Evolutionary conservation across 352 stramenopile species (phyloP).

Genomic region (Phytophthora hybrid): DNA sequence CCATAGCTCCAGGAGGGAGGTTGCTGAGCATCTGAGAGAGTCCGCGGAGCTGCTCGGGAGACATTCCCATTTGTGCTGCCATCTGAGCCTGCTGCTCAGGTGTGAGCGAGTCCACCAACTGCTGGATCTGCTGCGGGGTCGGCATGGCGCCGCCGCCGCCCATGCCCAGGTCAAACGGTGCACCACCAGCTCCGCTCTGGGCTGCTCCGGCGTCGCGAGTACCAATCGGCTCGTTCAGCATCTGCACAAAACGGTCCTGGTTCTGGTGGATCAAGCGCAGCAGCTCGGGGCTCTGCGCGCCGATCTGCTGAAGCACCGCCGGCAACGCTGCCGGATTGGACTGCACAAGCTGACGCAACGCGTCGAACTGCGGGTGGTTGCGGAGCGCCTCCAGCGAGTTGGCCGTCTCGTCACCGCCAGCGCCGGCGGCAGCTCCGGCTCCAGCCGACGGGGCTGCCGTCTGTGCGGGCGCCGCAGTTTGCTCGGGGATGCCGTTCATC

Average conservation of each 20-base stretch:
- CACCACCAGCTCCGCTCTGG: conserved; percentile 38
- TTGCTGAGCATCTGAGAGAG: conserved; percentile 90
- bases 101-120: conserved; percentile 79
- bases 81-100: conserved; percentile 84
- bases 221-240: conserved; percentile 90
- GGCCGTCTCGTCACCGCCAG: conserved; percentile 26
- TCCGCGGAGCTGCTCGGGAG: conserved; percentile 83
- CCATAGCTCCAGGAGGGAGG: conserved; percentile 80
- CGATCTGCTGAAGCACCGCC: conserved; percentile 88
- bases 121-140: conserved; percentile 86
- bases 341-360: conserved; percentile 84
- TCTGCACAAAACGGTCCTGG: conserved; percentile 87
- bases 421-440: conserved; percentile 2
- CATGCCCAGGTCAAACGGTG: conserved; percentile 61
- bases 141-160: conserved; percentile 63
- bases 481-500: conserved; percentile 88
- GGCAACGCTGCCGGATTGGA: conserved; percentile 83
- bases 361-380: conserved; percentile 88
- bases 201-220: conserved; percentile 50
- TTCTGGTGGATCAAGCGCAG: conserved; percentile 88
- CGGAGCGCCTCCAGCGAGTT: conserved; percentile 81
- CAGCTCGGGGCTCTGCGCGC: conserved; percentile 82
- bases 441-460: conserved; percentile 27
- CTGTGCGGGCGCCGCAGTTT: conserved; percentile 41
- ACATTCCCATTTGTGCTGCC: conserved; percentile 89